Conservation (phyloP, 441 rosid species). For the Sinapis alba region DNA sequence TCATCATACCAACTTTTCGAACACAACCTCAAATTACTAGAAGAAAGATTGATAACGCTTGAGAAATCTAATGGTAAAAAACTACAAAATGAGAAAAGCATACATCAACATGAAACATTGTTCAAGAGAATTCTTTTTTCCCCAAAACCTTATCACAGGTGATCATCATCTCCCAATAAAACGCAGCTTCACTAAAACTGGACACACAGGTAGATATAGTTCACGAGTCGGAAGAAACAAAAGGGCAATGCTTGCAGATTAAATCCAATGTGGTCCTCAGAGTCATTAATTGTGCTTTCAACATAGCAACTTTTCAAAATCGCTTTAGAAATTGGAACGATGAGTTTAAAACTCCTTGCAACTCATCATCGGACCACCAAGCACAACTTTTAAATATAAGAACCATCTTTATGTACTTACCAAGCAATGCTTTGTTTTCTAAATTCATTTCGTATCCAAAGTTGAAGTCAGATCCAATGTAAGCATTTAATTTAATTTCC, state of each 20-base stretch:
- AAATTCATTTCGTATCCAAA: background rate
- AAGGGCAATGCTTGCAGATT: background rate
- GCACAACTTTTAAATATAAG: background rate
- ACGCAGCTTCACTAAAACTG: background rate
- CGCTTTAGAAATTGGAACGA: constrained; percentile 45
- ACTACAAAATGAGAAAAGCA: background rate
- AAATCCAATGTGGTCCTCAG: constrained; percentile 29
- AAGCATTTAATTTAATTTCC: background rate
- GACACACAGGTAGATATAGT: background rate
- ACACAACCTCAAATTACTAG: background rate
- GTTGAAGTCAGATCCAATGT: background rate
- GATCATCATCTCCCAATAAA: background rate
- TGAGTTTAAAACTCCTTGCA: constrained; percentile 27
- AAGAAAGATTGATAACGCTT: background rate
- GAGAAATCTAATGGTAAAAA: background rate
- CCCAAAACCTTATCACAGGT: background rate
- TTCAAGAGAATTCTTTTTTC: background rate
- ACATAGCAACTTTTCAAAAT: constrained; percentile 30
- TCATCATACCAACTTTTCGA: background rate
- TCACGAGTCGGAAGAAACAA: background rate
- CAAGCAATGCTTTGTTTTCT: background rate
- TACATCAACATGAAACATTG: background rate
- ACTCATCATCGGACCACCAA: constrained; percentile 36
- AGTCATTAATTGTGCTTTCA: constrained; percentile 23
- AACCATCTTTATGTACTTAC: background rate